Base-by-base conservation (phyloP, 805 yeast genomes). In the Candida qinlingensis region DNA sequence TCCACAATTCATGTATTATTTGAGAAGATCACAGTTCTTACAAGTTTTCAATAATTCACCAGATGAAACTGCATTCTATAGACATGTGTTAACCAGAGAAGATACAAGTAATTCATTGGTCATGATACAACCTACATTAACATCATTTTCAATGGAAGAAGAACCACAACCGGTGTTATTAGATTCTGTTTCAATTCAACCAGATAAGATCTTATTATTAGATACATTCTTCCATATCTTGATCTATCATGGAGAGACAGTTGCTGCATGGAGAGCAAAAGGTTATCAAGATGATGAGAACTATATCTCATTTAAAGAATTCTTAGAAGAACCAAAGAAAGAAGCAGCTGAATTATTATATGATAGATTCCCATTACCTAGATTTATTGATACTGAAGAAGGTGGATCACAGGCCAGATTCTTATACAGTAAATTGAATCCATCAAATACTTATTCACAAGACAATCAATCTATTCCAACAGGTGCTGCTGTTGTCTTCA, bases 401-500 rank as follows among this genome's bases (percentile, higher is more conserved):
- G 98, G 99, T 60, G 97, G 97, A 48, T 91, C 97, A 12, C 99
- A 94, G 71, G 97, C 98, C 3, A 83, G 99, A 71, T 94, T 94
- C 76, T 76, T 94, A 68, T 82, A 89, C 68, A 88, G 97, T 30
- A 94, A 90, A 70, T 80, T 94, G 67, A 94, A 95, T 68, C 99
- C 99, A 38, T 85, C 96, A 42, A 89, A 87, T 54, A 84, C 91
- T 37, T 85, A 86, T 64, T 81, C 84, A 65, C 78, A 80, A 55
- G 69, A 64, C 28, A 42, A 42, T 28, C 74, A 71, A 42, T 70
- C 68, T 36, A 64, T 65, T 42, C 55, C 64, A 39, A 72, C 71
- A 11, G 79, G 79, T 40, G 80, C 81, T 39, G 88, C 94, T 11
- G 87, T 88, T 57, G 97, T 94, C 43, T 81, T 92, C 66, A 94